A percentile compares a stretch with the other conserved stretches of the same genome.
phyloP scores from a whole-genome alignment of 108 stramenopile species.

The Pseudonitzschia pungens region DNA sequence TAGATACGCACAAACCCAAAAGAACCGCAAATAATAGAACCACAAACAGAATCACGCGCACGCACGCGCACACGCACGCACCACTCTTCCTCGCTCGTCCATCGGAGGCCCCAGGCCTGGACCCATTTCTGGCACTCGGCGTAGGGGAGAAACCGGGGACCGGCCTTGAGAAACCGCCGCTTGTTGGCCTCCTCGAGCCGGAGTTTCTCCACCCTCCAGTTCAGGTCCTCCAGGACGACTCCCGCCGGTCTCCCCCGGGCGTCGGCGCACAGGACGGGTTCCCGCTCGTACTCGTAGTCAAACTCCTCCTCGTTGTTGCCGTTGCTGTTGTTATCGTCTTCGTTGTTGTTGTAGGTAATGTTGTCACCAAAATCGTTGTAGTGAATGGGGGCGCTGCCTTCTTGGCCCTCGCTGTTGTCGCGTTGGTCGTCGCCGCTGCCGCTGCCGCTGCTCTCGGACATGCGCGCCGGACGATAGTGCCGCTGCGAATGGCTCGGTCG shows the following conservation, averaged over 20 bases:
- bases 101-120: conserved; percentile 52
- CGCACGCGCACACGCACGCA: no score
- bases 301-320: not conserved
- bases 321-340: not conserved
- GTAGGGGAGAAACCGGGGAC: conserved; percentile 59
- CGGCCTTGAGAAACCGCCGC: conserved; percentile 57
- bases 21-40: no score
- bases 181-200: conserved; percentile 76
- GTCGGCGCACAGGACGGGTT: not conserved
- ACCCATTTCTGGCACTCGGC: conserved; percentile 66
- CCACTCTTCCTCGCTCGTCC: conserved; percentile 59
- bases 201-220: conserved; percentile 64
- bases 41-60: no score
- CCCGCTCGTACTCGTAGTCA: not conserved
- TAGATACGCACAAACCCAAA: no score
- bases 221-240: conserved; percentile 53
- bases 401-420: not conserved
- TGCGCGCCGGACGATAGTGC: not conserved
- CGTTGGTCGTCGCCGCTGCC: not conserved
- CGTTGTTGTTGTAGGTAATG: not conserved
- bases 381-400: not conserved
- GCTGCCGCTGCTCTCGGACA: not conserved
- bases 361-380: not conserved
- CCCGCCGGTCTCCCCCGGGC: conserved; percentile 19
- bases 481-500: no score